Evolutionary conservation across 179 eudicot species (phyloP).

Genomic region (Carnegiea gigantea): DNA sequence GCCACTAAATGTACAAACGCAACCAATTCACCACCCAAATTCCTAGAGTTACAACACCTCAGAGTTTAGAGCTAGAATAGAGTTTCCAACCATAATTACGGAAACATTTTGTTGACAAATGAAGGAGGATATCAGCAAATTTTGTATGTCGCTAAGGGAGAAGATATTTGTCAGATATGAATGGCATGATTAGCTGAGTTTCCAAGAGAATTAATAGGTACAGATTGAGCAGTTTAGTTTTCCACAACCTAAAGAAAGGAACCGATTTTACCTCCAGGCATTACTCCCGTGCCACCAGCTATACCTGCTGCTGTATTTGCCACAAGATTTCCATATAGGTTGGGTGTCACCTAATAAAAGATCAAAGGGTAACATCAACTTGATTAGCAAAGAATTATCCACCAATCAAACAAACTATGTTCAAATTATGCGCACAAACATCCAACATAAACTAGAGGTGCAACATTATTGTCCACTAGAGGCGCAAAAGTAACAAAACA

Average conservation of each 20-base stretch:
- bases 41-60: background rate
- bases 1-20: background rate
- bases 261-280: conserved; percentile 81
- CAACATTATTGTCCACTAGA: background rate
- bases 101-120: background rate
- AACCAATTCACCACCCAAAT: background rate
- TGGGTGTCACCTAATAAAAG: conserved; percentile 76
- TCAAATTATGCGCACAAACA: background rate
- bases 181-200: background rate
- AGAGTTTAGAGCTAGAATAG: background rate
- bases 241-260: background rate
- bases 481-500: background rate
- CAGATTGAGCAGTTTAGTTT: background rate
- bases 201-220: background rate
- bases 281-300: conserved; percentile 94
- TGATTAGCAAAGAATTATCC: background rate
- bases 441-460: background rate
- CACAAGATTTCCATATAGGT: conserved; percentile 86
- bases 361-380: background rate
- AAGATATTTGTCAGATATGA: background rate
- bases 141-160: background rate
- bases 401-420: background rate
- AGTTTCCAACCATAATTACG: background rate
- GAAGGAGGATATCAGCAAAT: background rate
- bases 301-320: conserved; percentile 96